Conservation (phyloP, 352 stramenopile species). For the Aphanomyces astaci region DNA sequence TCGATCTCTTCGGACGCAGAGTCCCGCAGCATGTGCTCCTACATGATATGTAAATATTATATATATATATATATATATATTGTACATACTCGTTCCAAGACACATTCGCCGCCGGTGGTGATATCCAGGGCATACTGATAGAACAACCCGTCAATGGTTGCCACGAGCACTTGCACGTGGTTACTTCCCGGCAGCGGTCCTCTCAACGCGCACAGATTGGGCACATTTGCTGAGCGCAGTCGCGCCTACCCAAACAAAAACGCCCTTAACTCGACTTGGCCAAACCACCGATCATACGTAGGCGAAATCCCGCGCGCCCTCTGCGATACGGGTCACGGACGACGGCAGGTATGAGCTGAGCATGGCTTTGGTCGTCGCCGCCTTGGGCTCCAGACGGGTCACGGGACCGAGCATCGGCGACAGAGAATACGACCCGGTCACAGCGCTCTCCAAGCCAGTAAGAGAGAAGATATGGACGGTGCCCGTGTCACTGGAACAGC, state of each 20-base stretch:
- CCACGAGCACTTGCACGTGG: constrained; percentile 66
- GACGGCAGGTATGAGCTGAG: constrained; percentile 67
- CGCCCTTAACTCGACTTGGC: no score
- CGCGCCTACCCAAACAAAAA: no score
- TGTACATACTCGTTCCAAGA: constrained; percentile 66
- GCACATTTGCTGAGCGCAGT: constrained; percentile 53
- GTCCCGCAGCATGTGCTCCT: constrained; percentile 81
- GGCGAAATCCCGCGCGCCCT: constrained; percentile 82
- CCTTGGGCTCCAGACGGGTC: no score
- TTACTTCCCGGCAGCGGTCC: constrained; percentile 47
- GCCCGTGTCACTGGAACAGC: constrained; percentile 93
- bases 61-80: no score
- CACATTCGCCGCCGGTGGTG: constrained; percentile 62
- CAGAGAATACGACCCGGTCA: constrained; percentile 72
- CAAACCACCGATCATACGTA: constrained; percentile 39
- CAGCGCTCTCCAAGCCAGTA: constrained; percentile 56
- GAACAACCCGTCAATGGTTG: constrained; percentile 73
- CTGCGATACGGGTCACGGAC: constrained; percentile 69
- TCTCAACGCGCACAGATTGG: constrained; percentile 74
- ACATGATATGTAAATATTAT: no score
- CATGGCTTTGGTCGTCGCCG: no score
- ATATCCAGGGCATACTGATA: constrained; percentile 83
- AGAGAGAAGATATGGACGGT: constrained; percentile 95
- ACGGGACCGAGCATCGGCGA: constrained; percentile 64
- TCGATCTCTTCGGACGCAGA: constrained; percentile 78